A percentile compares a stretch with the other conserved stretches of the same genome.
These are phyloP conservation scores for Colletotrichum noveboracense DNA, from an alignment of 2,329 filamentous ascomycete genomes.

Conservation along the genomic window DNA sequence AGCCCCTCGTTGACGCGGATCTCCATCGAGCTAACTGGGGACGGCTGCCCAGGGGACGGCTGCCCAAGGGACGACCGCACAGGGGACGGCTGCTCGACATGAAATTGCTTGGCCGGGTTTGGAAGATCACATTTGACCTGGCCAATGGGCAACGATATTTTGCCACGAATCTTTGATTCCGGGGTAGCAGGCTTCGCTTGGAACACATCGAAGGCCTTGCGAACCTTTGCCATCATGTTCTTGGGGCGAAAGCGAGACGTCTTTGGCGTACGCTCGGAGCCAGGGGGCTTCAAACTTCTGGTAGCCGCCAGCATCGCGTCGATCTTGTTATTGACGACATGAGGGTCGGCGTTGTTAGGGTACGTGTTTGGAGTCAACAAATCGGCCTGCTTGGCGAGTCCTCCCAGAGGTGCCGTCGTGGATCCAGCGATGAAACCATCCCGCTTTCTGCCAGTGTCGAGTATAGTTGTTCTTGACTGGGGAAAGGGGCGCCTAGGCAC, in stretches of 20 bases:
- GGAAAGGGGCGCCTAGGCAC: background rate
- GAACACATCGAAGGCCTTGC: slow-evolving; percentile 36
- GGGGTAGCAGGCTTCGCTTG: slow-evolving; percentile 29
- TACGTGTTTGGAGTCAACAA: background rate
- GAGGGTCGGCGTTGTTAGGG: slow-evolving; percentile 6
- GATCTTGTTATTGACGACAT: slow-evolving; percentile 38
- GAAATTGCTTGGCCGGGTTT: slow-evolving; percentile 4
- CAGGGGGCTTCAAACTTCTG: slow-evolving; percentile 36
- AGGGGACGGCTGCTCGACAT: slow-evolving; percentile 23
- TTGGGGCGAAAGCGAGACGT: slow-evolving; percentile 32
- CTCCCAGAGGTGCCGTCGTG: slow-evolving; percentile 9
- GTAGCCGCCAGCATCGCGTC: slow-evolving; percentile 41
- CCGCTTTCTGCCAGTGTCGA: background rate
- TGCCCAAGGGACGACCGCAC: slow-evolving; percentile 27
- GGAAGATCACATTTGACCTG: background rate
- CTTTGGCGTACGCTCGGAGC: slow-evolving; percentile 22
- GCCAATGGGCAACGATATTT: slow-evolving; percentile 13
- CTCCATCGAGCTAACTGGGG: slow-evolving; percentile 34
- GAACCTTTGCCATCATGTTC: slow-evolving; percentile 37
- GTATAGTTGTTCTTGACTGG: slow-evolving; percentile 15
- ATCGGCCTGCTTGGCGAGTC: background rate
- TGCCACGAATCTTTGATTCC: slow-evolving; percentile 18
- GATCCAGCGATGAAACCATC: background rate
- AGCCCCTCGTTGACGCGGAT: slow-evolving; percentile 38
- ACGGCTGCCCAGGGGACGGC: slow-evolving; percentile 10